These are phyloP conservation scores for Macadamia tetraphylla DNA, from an alignment of 164 flowering plant species.

Conservation along the genomic window DNA sequence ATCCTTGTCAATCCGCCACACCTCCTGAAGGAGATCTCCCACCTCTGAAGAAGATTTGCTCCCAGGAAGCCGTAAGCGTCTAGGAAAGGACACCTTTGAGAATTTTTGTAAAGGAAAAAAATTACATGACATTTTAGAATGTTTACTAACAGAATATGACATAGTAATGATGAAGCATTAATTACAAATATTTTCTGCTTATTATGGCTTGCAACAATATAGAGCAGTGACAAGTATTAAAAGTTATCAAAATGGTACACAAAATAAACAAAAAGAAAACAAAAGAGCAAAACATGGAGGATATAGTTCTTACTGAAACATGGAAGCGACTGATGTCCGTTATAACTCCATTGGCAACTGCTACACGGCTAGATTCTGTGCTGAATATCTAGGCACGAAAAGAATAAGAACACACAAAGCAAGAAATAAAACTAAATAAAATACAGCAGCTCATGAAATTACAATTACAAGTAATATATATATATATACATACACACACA, in stretches of 20 bases:
- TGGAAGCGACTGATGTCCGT: slow-evolving; percentile 55
- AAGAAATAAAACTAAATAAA: neutral
- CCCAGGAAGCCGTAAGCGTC: slow-evolving; percentile 74
- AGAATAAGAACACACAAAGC: slow-evolving; percentile 4
- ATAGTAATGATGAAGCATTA: too few species aligned
- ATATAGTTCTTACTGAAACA: slow-evolving; percentile 59
- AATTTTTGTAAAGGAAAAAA: too few species aligned
- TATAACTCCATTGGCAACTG: slow-evolving; percentile 71
- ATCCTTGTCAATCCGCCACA: slow-evolving; percentile 91
- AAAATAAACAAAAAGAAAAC: neutral
- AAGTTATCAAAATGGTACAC: neutral
- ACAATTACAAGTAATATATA: neutral
- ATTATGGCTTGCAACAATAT: too few species aligned
- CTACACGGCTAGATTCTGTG: slow-evolving; percentile 44
- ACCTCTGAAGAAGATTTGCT: slow-evolving; percentile 33
- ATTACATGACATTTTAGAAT: too few species aligned
- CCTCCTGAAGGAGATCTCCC: slow-evolving; percentile 42
- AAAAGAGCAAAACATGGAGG: neutral
- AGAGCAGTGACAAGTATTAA: too few species aligned
- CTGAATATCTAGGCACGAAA: slow-evolving; percentile 54
- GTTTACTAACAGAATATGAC: too few species aligned
- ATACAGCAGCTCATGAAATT: neutral
- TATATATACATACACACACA: too few species aligned
- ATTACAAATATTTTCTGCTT: too few species aligned
- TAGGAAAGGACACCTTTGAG: slow-evolving; percentile 51